Evolutionary conservation across 164 flowering plant genomes (phyloP), one percentile per base, ranked within the genome.

Genomic region (Magnolia changhungtana): DNA sequence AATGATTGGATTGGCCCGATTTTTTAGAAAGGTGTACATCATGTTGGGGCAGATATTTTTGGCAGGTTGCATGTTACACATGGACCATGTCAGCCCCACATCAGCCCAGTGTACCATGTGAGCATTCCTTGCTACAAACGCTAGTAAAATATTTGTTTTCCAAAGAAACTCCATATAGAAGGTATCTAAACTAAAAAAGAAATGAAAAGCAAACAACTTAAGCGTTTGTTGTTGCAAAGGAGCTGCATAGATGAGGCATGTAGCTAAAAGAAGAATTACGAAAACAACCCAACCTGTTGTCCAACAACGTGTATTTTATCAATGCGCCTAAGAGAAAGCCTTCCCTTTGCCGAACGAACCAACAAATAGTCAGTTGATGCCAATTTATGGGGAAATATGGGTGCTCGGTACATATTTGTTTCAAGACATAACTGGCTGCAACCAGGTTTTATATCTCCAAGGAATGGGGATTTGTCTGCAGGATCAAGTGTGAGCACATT

Each of bases 271-370:
- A 24, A 21, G 49, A 8, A 1, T 55, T 55, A 74, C 50, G 5
- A 74, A 69, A 50, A 59, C 16, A 68, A n/a, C 80, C 85, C 68
- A 79, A 95, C 99, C 99, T 96, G 97, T 76, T 96, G 99, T 31
- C 98, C 99, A 76, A 92, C 99, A 81, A 86, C 96, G 84, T 89
- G 78, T 76, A 92, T 80, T 80, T 87, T 89, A 83, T 96, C 97
- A 69, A 96, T 91, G 72, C 99, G 97, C 78, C 99, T 86, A 65
- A 96, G 84, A 9, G 97, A 94, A 67, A 96, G 93, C 84, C 90
- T 96, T 77, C 99, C 99, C 80, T 96, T 96, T 51, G 97, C 82
- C 31, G 99, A 94, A 52, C 99, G 95, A 81, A 96, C 87, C 87
- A 96, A 84, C 77, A 96, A 78, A 80, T 89, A 96, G 80, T 96